Evolutionary conservation across 2,329 filamentous ascomycete species (phyloP).

Genomic region (Hymenoscyphus scutula): DNA sequence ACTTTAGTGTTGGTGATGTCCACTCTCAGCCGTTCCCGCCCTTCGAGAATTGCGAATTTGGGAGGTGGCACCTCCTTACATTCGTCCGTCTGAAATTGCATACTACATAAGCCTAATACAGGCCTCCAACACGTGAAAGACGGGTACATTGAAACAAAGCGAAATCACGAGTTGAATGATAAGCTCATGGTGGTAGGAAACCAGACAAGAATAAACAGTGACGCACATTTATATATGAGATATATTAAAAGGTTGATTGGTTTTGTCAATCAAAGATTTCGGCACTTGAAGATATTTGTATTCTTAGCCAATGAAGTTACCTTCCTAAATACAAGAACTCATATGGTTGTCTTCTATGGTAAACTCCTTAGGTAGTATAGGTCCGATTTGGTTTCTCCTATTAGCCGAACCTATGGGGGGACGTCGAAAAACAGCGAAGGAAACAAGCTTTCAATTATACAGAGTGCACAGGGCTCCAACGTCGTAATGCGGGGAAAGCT

Average conservation of each 20-base stretch:
- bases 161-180: too few species aligned
- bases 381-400: neutral
- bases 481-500: neutral
- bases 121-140: too few species aligned
- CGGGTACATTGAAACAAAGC: too few species aligned
- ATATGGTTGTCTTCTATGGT: neutral
- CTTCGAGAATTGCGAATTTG: too few species aligned
- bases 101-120: too few species aligned
- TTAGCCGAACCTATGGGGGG: neutral
- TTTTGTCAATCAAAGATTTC: neutral
- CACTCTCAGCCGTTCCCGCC: too few species aligned
- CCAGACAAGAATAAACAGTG: neutral
- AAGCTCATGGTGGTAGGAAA: neutral
- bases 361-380: neutral
- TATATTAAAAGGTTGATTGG: neutral
- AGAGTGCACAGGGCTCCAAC: neutral
- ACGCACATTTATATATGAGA: neutral
- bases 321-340: neutral
- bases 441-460: neutral
- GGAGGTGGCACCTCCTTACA: too few species aligned
- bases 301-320: neutral
- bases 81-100: too few species aligned
- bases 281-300: neutral
- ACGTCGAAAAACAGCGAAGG: neutral
- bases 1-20: too few species aligned